Evolutionary conservation across 129 eudicot species (phyloP).

Genomic region (Centrapalus pauciflorus): DNA sequence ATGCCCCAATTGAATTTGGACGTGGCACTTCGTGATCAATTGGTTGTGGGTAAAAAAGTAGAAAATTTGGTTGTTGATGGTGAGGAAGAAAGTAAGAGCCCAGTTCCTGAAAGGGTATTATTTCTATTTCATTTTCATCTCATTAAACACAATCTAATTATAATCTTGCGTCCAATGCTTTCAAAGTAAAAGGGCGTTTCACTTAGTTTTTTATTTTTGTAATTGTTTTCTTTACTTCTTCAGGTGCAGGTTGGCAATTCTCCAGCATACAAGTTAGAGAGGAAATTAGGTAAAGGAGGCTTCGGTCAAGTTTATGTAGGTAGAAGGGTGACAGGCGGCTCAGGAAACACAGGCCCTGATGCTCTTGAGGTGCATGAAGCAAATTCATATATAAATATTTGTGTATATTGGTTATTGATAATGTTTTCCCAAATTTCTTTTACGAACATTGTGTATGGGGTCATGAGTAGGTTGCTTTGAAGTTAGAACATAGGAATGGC

Average conservation of each 20-base stretch:
- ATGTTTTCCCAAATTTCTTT: neutral
- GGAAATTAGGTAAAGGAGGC: slow-evolving; percentile 75
- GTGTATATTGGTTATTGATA: no score
- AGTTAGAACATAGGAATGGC: slow-evolving; percentile 67
- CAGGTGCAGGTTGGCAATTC: slow-evolving; percentile 74
- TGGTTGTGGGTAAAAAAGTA: slow-evolving; percentile 24
- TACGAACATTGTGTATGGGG: neutral
- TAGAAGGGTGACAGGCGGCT: slow-evolving; percentile 49
- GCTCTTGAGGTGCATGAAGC: slow-evolving; percentile 56
- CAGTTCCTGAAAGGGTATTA: slow-evolving; percentile 41
- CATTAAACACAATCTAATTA: neutral
- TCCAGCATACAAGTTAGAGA: slow-evolving; percentile 58
- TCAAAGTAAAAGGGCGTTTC: neutral
- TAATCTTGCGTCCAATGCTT: neutral
- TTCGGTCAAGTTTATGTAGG: slow-evolving; percentile 83
- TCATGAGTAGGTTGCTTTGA: slow-evolving; percentile 51
- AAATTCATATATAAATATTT: neutral
- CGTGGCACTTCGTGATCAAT: slow-evolving; percentile 25
- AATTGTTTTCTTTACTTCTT: neutral
- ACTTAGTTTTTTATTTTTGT: neutral
- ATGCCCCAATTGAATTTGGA: slow-evolving; percentile 18
- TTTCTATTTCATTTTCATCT: neutral
- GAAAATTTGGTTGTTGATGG: slow-evolving; percentile 28
- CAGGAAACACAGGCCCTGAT: slow-evolving; percentile 40
- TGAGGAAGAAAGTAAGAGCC: slow-evolving; percentile 47